Conservation (phyloP, 768 basidiomycete genomes). For the Goffeauzyma gilvescens region DNA sequence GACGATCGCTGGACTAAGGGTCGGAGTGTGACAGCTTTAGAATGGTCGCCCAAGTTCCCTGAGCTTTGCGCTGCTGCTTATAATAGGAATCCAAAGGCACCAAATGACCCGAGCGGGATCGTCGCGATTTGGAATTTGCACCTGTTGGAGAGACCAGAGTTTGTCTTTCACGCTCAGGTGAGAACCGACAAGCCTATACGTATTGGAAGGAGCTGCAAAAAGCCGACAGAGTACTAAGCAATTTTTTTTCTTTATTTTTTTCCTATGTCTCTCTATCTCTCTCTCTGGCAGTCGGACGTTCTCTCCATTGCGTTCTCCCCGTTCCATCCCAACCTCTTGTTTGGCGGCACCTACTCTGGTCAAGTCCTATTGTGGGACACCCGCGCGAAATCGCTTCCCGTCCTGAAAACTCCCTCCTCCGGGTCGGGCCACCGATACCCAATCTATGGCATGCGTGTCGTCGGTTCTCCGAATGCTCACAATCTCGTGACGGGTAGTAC, state of each 20-base stretch:
- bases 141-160: conserved; percentile 83
- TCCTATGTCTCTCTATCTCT: conserved; percentile 4
- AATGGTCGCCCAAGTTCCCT: conserved; percentile 98
- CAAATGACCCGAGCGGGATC: conserved; percentile 91
- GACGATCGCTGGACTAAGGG: conserved; percentile 84
- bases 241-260: not conserved
- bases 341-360: conserved; percentile 98
- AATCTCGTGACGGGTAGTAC: conserved; percentile 92
- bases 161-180: conserved; percentile 95
- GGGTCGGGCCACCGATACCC: conserved; percentile 96
- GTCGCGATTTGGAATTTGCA: conserved; percentile 97
- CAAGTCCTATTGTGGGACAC: conserved; percentile 98
- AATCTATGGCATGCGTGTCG: conserved; percentile 94
- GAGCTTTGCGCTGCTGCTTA: conserved; percentile 90
- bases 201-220: no score
- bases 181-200: no score
- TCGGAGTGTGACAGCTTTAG: conserved; percentile 82
- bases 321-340: conserved; percentile 89
- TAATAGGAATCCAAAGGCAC: conserved; percentile 82
- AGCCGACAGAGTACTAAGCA: not conserved
- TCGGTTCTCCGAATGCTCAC: conserved; percentile 96
- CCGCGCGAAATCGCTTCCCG: conserved; percentile 83
- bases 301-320: conserved; percentile 92
- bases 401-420: conserved; percentile 87
- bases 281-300: conserved; percentile 64